Conservation (phyloP, 1,139 yeast species). For the Hansenula lynferdii region DNA sequence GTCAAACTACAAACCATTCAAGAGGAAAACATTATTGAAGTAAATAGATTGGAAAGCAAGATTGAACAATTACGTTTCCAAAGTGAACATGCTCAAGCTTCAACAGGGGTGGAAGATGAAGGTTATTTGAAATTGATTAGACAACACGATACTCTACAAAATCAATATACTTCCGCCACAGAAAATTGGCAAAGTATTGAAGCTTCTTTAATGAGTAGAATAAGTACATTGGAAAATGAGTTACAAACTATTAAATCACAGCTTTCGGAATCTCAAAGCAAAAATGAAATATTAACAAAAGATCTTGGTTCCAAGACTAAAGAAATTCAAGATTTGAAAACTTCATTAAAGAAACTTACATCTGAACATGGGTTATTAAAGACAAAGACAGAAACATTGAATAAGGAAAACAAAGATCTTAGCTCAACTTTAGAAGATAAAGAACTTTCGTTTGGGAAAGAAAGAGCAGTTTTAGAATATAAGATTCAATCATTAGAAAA, state of each 20-base stretch:
- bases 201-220: slow-evolving; percentile 41
- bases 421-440: slow-evolving; percentile 23
- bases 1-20: slow-evolving; percentile 22
- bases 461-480: slow-evolving; percentile 29
- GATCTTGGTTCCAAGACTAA: slow-evolving; percentile 19
- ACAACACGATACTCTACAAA: slow-evolving; percentile 52
- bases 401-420: slow-evolving; percentile 22
- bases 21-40: slow-evolving; percentile 41
- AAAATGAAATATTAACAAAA: slow-evolving; percentile 15
- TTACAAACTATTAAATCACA: slow-evolving; percentile 3
- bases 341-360: slow-evolving; percentile 14
- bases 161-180: slow-evolving; percentile 65
- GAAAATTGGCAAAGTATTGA: slow-evolving; percentile 69
- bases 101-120: slow-evolving; percentile 21
- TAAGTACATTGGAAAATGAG: slow-evolving; percentile 36
- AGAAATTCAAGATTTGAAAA: slow-evolving; percentile 13
- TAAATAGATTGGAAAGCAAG: slow-evolving; percentile 34
- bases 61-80: slow-evolving; percentile 36
- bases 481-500: slow-evolving; percentile 35
- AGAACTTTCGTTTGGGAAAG: slow-evolving; percentile 13
- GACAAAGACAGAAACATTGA: slow-evolving; percentile 6
- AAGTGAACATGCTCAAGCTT: slow-evolving; percentile 32
- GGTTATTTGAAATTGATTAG: slow-evolving; percentile 26
- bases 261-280: slow-evolving; percentile 10
- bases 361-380: slow-evolving; percentile 12